A percentile compares a stretch with the other conserved stretches of the same genome.
Conservation (phyloP, 169 alveolate genomes). For the Babesia ovis region DNA sequence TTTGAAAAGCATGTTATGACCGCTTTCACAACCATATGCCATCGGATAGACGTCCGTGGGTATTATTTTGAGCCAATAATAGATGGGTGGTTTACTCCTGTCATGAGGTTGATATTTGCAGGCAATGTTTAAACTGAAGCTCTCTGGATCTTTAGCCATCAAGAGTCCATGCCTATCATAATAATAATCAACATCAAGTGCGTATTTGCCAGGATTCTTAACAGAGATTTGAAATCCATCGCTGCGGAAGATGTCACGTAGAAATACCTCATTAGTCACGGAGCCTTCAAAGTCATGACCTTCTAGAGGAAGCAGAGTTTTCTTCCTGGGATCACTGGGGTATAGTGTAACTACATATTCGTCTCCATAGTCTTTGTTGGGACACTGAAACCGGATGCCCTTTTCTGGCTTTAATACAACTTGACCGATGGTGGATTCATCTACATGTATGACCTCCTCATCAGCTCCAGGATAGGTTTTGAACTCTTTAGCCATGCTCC, state of each 20-base stretch:
- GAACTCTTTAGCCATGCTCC: no score
- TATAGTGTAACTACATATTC: background rate
- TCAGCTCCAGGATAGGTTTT: no score
- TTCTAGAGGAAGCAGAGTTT: background rate
- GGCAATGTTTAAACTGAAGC: constrained; percentile 55
- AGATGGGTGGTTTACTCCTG: background rate
- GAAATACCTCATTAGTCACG: background rate
- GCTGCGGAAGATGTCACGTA: constrained; percentile 1
- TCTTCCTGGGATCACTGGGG: constrained; percentile 9
- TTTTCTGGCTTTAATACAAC: no score
- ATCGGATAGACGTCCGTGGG: constrained; percentile 42
- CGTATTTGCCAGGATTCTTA: background rate
- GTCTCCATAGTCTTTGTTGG: no score
- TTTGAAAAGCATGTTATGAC: constrained; percentile 22
- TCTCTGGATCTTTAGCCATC: constrained; percentile 39
- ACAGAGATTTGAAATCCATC: background rate
- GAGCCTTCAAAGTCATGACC: constrained; percentile 5
- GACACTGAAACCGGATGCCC: no score
- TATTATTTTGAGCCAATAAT: constrained; percentile 46
- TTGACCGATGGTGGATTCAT: background rate
- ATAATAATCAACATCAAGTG: background rate
- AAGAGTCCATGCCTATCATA: constrained; percentile 32
- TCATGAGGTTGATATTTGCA: constrained; percentile 33
- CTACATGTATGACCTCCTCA: background rate
- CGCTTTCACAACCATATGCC: constrained; percentile 66